Evolutionary conservation across 257 asterid genomes (phyloP).

Genomic region (Lycium ferocissimum): DNA sequence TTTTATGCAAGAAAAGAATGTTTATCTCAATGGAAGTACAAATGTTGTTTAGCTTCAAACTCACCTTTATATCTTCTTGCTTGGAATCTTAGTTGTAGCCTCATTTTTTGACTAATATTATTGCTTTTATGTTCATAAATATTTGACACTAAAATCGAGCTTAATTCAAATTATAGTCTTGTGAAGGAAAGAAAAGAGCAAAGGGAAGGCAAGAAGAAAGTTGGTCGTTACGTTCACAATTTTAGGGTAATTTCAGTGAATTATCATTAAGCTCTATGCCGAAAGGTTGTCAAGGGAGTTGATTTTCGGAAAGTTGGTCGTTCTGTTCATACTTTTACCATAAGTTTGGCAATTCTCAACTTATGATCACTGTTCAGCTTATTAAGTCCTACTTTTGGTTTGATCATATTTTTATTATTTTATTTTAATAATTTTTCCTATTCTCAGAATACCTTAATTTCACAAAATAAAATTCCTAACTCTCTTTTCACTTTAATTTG

Average conservation of each 20-base stretch:
- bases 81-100: slow-evolving; percentile 2
- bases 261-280: background rate
- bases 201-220: background rate
- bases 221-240: background rate
- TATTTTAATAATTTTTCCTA: no score
- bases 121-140: background rate
- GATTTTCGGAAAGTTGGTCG: background rate
- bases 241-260: background rate
- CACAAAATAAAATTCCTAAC: no score
- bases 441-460: no score
- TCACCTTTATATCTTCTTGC: background rate
- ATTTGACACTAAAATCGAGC: background rate
- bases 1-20: background rate
- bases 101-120: background rate
- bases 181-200: background rate
- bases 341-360: no score
- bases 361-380: no score
- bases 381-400: no score
- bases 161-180: background rate
- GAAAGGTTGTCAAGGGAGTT: background rate
- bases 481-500: no score
- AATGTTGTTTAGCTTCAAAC: background rate
- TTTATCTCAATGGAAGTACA: background rate
- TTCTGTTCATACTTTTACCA: no score
- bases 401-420: no score